Conservation (phyloP, 768 basidiomycete species). For the Boletales sp. region DNA sequence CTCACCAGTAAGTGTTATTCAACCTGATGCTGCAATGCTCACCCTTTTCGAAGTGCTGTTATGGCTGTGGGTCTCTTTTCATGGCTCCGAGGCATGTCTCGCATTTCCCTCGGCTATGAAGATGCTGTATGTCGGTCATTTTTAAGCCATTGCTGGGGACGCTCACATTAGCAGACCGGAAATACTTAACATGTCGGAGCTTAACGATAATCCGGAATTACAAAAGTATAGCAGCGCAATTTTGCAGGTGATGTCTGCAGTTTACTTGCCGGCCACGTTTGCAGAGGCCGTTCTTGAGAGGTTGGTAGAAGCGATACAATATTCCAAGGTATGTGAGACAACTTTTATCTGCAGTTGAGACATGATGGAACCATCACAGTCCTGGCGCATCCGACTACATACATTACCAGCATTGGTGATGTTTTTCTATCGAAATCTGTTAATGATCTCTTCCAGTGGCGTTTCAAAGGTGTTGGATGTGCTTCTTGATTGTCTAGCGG, state of each 20-base stretch:
- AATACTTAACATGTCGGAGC: slow-evolving; percentile 85
- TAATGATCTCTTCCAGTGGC: slow-evolving; percentile 65
- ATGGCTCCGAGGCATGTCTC: slow-evolving; percentile 69
- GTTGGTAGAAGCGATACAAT: slow-evolving; percentile 70
- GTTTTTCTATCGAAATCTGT: slow-evolving; percentile 87
- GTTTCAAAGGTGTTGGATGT: slow-evolving; percentile 78
- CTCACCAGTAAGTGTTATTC: slow-evolving; percentile 56
- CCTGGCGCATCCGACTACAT: slow-evolving; percentile 88
- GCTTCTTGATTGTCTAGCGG: slow-evolving; percentile 76
- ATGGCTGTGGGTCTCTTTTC: slow-evolving; percentile 77
- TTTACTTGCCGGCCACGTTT: slow-evolving; percentile 68
- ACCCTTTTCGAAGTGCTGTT: slow-evolving; percentile 53
- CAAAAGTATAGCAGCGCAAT: slow-evolving; percentile 79
- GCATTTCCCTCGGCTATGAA: slow-evolving; percentile 76
- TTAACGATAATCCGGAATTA: slow-evolving; percentile 81
- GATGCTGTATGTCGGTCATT: slow-evolving; percentile 57
- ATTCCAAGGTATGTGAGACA: slow-evolving; percentile 56
- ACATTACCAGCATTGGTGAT: slow-evolving; percentile 85
- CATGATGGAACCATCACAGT: slow-evolving; percentile 41
- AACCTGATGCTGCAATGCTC: slow-evolving; percentile 3
- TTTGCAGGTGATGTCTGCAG: slow-evolving; percentile 76
- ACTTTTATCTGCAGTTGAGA: slow-evolving; percentile 1
- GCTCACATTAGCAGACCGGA: slow-evolving; percentile 57
- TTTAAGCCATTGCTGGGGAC: background rate
- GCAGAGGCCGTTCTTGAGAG: slow-evolving; percentile 57